phyloP scores from a whole-genome alignment of 2,329 filamentous ascomycete species.

The Rhexocercosporidium sp. region DNA sequence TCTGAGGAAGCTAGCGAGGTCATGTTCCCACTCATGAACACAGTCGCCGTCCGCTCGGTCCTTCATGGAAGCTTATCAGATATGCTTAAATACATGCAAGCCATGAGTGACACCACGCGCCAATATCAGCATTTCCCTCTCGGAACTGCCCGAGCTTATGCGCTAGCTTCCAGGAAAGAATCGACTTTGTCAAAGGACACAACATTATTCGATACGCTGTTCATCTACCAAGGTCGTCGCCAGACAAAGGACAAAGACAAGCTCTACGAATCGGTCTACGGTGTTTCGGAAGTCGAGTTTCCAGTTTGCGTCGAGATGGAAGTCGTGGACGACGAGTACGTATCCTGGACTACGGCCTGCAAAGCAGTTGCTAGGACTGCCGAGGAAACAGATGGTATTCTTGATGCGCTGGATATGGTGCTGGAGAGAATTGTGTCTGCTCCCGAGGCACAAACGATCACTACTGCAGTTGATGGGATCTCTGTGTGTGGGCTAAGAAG shows the following conservation, averaged over 20 bases:
- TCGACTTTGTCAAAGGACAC: conserved; percentile 37
- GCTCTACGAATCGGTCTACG: conserved; percentile 43
- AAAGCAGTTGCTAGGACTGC: conserved; percentile 59
- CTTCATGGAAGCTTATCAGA: conserved; percentile 69
- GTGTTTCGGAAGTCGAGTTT: conserved; percentile 76
- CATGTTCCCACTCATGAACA: conserved; percentile 93
- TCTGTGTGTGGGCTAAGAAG: conserved; percentile 69
- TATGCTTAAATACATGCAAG: conserved; percentile 76
- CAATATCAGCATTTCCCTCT: conserved; percentile 80
- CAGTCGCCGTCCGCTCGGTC: conserved; percentile 74
- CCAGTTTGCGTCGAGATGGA: conserved; percentile 85
- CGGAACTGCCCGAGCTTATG: conserved; percentile 66
- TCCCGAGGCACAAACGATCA: conserved; percentile 57
- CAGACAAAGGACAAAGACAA: conserved; percentile 3
- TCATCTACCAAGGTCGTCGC: conserved; percentile 66
- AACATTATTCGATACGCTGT: conserved; percentile 65
- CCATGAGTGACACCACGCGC: conserved; percentile 67
- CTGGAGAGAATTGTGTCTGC: conserved; percentile 60
- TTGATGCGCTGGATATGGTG: conserved; percentile 64
- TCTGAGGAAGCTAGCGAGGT: conserved; percentile 69
- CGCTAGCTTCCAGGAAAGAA: conserved; percentile 41
- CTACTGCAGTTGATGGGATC: conserved; percentile 55
- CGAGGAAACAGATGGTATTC: conserved; percentile 53
- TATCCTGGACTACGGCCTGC: conserved; percentile 77
- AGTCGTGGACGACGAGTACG: conserved; percentile 49